Evolutionary conservation across 257 asterid species (phyloP), one percentile per base, ranked within the genome.

Genomic region (Verbena officinalis): DNA sequence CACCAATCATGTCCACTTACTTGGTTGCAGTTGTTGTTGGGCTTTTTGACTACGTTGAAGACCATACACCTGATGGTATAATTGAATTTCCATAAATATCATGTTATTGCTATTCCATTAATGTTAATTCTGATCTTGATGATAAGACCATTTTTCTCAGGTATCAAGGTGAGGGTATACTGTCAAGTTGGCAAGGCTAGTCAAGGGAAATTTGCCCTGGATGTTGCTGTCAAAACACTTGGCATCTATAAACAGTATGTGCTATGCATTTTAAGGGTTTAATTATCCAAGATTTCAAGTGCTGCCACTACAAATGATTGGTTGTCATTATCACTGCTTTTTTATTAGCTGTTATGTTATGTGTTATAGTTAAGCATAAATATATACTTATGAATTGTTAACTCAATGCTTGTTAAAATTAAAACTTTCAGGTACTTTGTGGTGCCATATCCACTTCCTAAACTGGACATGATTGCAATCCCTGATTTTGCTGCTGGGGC

Each of bases 401-500:
- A 53, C 55, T 58, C 21, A 43, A 17, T 39, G 40, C 53, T 54
- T 61, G 51, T 55, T 14, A 67, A 56, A n/a, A 39, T 59, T 4
- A 39, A 60, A 57, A 21, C 61, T 31, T 45, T 8, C 71, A 92
- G 98, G 82, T 89, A 92, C 77, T 89, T 92, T 73, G 96, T 73
- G 8, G 89, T 87, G 75, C 98, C 97, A 39, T 92, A 92, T 81
- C 74, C 95, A 33, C 87, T 92, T 54, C 98, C 98, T 49, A 92
- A 92, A 75, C 71, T 89, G 87, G 98, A 92, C 82, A 89, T 89
- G 98, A 73, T 92, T 80, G 98, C 98, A 12, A 92, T 92, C 75
- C 97, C 97, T 54, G 98, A 92, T 83, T 92, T 92, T 83, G 96
- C 98, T 74, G 91, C 97, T 64, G 97, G 97, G 44, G 97, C 97